phyloP scores from a whole-genome alignment of 2,329 filamentous ascomycete species.

The Pyrenophora seminiperda region DNA sequence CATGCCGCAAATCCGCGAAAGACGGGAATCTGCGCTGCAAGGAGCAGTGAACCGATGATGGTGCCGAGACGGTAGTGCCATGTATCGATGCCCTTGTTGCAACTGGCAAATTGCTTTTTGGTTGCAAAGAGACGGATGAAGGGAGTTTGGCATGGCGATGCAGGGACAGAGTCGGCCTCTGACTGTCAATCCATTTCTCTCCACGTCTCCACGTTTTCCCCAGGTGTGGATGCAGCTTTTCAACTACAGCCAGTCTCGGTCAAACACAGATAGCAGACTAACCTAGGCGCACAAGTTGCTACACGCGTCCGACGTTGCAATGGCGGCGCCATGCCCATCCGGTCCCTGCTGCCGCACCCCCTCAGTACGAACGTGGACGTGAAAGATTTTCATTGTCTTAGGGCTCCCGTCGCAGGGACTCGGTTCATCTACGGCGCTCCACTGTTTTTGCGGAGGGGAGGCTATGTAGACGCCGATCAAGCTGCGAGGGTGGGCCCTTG shows the following conservation, averaged over 20 bases:
- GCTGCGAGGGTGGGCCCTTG: constrained; percentile 15
- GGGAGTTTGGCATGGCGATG: constrained; percentile 1
- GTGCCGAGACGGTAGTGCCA: neutral
- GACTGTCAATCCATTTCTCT: constrained; percentile 5
- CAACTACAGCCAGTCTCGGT: neutral
- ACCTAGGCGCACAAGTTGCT: constrained; percentile 6
- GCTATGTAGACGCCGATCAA: constrained; percentile 6
- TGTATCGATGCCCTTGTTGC: constrained; percentile 1
- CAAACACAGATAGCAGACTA: neutral
- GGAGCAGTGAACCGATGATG: constrained; percentile 8
- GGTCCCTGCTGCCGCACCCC: constrained; percentile 2
- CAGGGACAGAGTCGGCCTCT: neutral
- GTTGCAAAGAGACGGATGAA: constrained; percentile 10
- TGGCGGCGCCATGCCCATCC: constrained; percentile 6
- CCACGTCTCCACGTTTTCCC: constrained; percentile 13
- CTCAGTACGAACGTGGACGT: constrained; percentile 1
- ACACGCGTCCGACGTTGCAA: neutral
- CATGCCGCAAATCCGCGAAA: constrained; percentile 10
- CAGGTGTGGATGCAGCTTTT: constrained; percentile 1
- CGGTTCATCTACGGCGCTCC: constrained; percentile 22
- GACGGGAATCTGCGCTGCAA: constrained; percentile 7
- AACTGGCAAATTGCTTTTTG: neutral
- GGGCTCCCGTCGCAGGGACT: constrained; percentile 16
- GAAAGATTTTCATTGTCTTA: constrained; percentile 9
- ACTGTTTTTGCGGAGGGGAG: constrained; percentile 21